Evolutionary conservation across 2,329 filamentous ascomycete genomes (phyloP), one percentile per base, ranked within the genome.

Genomic region (Neoascochyta sp.): DNA sequence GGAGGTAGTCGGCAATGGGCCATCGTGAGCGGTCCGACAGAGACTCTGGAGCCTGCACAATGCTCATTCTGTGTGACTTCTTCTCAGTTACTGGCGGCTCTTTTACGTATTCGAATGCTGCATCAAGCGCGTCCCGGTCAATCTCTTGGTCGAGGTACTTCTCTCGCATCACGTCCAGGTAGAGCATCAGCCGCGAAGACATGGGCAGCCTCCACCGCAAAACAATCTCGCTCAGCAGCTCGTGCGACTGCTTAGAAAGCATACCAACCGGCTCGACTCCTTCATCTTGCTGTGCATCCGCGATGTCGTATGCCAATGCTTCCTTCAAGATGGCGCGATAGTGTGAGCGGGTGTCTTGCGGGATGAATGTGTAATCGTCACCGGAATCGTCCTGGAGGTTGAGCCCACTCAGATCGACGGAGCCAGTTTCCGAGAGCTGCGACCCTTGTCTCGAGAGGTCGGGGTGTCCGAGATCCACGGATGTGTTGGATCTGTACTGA

Each of bases 131-230:
- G 47, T 90, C 81, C 9, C 92, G 76, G 9, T 77, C 75, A 35
- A 95, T 79, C 52, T 94, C 84, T 44, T 86, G 80, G 45, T 94
- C 83, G 24, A 87, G 68, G 54, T 88, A 96, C 60, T 92, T 92
- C 50, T 88, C 83, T 13, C 82, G 76, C 5, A 87, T 76, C 33
- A 93, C 84, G 65, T 96, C 92, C 19, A 96, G 67, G 50, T 95
- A 81, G 5, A 90, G 66, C 5, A 94, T 79, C 29, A 87, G 73
- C 24, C 88, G 78, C 3, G 87, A 86, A 52, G 81, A 87, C 43
- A 83, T 80, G 2, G 90, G 88, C 40, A 98, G 75, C 27, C 92
- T 81, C 92, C 92, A 98, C 51, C 89, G 80, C 41, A 87, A 69
- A 36, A 83, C 86, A 34, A 95, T 74, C 60, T 96, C 90, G 38